Evolutionary conservation across 345 rosid species (phyloP).

Genomic region (Adansonia digitata): DNA sequence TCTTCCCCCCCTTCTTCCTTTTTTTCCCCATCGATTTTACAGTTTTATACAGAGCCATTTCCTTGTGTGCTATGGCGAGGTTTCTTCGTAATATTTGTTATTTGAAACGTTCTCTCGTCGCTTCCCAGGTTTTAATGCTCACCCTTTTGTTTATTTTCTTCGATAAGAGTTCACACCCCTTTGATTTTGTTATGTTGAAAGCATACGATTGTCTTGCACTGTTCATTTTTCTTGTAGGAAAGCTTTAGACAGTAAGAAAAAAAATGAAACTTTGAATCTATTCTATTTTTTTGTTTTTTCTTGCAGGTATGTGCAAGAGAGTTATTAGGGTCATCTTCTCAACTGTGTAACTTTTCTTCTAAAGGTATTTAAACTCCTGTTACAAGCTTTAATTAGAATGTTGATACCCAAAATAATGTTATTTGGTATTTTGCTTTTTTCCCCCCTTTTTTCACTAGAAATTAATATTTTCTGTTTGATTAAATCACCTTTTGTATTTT

Average conservation of each 20-base stretch:
- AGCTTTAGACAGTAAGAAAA: background rate
- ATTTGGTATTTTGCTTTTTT: too few relatives aligned
- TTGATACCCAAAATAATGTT: background rate
- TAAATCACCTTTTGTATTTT: background rate
- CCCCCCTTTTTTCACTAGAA: too few relatives aligned
- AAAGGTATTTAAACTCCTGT: conserved; percentile 43
- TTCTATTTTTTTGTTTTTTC: too few relatives aligned
- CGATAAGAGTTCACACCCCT: background rate
- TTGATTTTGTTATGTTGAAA: background rate
- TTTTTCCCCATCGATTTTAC: background rate
- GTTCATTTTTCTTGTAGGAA: background rate
- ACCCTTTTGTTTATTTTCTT: background rate
- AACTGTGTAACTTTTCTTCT: conserved; percentile 48
- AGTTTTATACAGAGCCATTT: background rate
- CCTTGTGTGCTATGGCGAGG: conserved; percentile 44
- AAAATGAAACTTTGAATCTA: background rate
- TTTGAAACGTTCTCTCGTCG: conserved; percentile 33
- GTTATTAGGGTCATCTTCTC: conserved; percentile 45
- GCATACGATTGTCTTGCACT: background rate
- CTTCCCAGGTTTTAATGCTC: conserved; percentile 35
- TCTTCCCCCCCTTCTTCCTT: background rate
- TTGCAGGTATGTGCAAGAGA: conserved; percentile 45
- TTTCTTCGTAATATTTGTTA: conserved; percentile 45
- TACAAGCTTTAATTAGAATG: background rate
- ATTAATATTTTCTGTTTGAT: background rate